Percentiles rank a stretch among this genome's conserved stretches.
Conservation (phyloP, 1,139 yeast genomes). For the Geotrichum macrosporum region DNA sequence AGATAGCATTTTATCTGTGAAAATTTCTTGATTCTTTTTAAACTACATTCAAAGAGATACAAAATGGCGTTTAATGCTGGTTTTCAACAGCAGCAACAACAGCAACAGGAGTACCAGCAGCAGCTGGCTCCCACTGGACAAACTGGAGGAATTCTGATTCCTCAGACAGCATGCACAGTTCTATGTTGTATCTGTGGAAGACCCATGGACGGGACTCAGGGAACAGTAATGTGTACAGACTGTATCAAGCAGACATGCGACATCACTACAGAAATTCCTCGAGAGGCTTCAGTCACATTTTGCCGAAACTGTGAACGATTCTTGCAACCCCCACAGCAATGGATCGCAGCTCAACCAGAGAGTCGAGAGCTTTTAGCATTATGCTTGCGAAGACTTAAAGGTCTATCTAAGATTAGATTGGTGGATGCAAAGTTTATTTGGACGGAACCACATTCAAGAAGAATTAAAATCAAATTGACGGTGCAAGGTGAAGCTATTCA, state of each 20-base stretch:
- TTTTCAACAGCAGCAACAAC: slow-evolving; percentile 8
- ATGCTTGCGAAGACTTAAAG: slow-evolving; percentile 82
- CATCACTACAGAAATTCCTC: slow-evolving; percentile 91
- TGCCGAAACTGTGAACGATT: slow-evolving; percentile 97
- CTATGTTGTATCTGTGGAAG: slow-evolving; percentile 98
- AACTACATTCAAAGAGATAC: too few relatives aligned
- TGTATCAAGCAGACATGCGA: slow-evolving; percentile 93
- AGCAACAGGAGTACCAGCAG: slow-evolving; percentile 4
- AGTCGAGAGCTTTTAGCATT: slow-evolving; percentile 88
- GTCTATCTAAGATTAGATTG: slow-evolving; percentile 79
- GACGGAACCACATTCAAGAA: slow-evolving; percentile 99
- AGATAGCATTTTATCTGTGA: too few relatives aligned
- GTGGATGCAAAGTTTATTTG: slow-evolving; percentile 94
- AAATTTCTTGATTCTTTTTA: too few relatives aligned
- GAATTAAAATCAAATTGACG: slow-evolving; percentile 83
- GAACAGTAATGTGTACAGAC: slow-evolving; percentile 95
- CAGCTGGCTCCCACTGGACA: slow-evolving; percentile 10
- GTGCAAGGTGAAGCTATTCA: slow-evolving; percentile 96
- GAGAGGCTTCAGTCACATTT: slow-evolving; percentile 87
- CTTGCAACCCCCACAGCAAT: slow-evolving; percentile 88
- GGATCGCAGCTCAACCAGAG: slow-evolving; percentile 89
- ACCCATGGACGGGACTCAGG: slow-evolving; percentile 93
- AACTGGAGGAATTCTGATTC: slow-evolving; percentile 23
- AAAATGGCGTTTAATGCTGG: too few relatives aligned
- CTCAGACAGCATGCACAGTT: slow-evolving; percentile 60